Conservation (phyloP, 768 basidiomycete species). For the Leccinum truebloodii region DNA sequence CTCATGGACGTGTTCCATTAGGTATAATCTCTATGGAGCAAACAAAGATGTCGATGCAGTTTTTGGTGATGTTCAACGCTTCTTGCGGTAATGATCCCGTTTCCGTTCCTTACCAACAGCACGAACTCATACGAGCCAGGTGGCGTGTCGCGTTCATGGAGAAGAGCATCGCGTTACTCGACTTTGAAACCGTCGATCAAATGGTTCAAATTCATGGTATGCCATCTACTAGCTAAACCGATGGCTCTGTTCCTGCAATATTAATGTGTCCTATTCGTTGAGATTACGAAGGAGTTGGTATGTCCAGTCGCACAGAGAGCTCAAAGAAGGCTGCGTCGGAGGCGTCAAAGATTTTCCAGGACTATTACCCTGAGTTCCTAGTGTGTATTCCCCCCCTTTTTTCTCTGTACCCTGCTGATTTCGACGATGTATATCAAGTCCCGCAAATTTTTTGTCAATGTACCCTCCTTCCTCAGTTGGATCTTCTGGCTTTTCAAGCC, state of each 20-base stretch:
- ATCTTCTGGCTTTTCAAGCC: constrained; percentile 85
- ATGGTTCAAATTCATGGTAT: constrained; percentile 72
- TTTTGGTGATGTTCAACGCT: constrained; percentile 76
- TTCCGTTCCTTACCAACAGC: background rate
- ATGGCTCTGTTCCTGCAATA: background rate
- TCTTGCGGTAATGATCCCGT: constrained; percentile 56
- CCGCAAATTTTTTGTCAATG: constrained; percentile 81
- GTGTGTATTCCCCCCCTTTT: constrained; percentile 32
- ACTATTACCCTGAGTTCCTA: constrained; percentile 79
- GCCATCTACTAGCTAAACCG: constrained; percentile 4
- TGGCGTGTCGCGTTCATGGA: constrained; percentile 86
- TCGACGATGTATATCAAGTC: constrained; percentile 39
- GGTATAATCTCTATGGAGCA: constrained; percentile 79
- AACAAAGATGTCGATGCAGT: constrained; percentile 63
- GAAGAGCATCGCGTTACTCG: constrained; percentile 56
- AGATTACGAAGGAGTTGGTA: constrained; percentile 77
- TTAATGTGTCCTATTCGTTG: background rate
- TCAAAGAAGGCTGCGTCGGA: constrained; percentile 78
- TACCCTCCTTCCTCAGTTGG: constrained; percentile 75
- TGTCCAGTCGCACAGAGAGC: constrained; percentile 67
- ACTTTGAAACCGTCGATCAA: constrained; percentile 74
- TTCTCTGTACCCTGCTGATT: constrained; percentile 18
- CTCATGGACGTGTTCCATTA: constrained; percentile 25
- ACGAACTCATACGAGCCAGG: constrained; percentile 36
- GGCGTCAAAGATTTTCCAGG: constrained; percentile 71